Conservation (phyloP, 768 basidiomycete species). For the Leucosporidium creatinivorum region DNA sequence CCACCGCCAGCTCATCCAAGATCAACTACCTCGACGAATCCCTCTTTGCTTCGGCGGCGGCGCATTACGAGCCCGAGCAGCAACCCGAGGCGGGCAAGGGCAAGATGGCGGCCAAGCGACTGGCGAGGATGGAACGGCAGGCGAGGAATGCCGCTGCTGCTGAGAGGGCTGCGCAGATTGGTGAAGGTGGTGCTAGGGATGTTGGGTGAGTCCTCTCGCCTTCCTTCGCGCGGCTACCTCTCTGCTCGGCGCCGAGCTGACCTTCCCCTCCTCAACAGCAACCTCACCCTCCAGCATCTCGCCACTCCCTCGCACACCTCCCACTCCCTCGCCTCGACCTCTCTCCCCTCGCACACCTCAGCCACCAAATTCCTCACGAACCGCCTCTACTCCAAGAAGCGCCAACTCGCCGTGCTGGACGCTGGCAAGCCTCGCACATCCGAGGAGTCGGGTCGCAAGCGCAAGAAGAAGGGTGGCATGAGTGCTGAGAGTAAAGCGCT, state of each 20-base stretch:
- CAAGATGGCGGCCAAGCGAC: conserved; percentile 13
- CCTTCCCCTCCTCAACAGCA: conserved; percentile 8
- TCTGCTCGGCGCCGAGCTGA: neutral
- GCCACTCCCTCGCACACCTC: neutral
- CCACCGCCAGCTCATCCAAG: conserved; percentile 16
- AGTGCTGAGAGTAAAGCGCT: conserved; percentile 25
- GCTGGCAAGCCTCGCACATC: neutral
- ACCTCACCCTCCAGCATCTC: conserved; percentile 28
- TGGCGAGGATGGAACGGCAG: conserved; percentile 14
- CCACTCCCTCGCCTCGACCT: conserved; percentile 22
- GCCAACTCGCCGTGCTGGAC: conserved; percentile 23
- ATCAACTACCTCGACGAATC: conserved; percentile 31
- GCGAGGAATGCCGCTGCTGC: neutral
- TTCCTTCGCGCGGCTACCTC: neutral
- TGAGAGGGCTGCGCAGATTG: conserved; percentile 12
- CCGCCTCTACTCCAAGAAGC: conserved; percentile 31
- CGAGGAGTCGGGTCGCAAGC: conserved; percentile 9
- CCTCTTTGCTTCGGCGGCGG: conserved; percentile 25
- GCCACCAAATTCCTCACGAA: conserved; percentile 30
- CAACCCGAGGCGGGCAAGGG: conserved; percentile 6
- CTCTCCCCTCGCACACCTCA: conserved; percentile 22
- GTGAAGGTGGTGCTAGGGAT: conserved; percentile 17
- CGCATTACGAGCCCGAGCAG: conserved; percentile 10
- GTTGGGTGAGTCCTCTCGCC: conserved; percentile 14
- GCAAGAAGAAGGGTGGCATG: conserved; percentile 21